phyloP scores from a whole-genome alignment of 257 asterid genomes.

The Petrea volubilis region DNA sequence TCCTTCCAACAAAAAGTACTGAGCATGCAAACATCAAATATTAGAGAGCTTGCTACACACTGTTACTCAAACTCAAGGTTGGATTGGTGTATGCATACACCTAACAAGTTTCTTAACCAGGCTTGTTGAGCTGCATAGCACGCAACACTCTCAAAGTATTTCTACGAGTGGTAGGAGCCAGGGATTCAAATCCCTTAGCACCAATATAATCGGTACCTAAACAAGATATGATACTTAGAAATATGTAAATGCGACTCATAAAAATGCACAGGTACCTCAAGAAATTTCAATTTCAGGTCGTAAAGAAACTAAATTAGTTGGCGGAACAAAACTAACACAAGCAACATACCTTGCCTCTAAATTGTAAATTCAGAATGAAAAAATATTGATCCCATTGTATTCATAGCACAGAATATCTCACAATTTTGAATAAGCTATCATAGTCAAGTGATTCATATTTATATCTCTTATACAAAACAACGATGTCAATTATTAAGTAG shows the following conservation, averaged over 20 bases:
- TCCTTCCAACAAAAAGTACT: conserved; percentile 88
- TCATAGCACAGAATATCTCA: no score
- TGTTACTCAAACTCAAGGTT: neutral
- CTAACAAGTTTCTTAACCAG: no score
- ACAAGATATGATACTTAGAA: conserved; percentile 16
- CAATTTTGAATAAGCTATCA: neutral
- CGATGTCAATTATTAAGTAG: neutral
- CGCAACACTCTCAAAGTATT: conserved; percentile 91
- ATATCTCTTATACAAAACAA: neutral
- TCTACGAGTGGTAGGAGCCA: conserved; percentile 87
- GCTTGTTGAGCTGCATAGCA: conserved; percentile 95
- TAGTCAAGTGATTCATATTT: neutral
- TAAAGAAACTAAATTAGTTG: neutral
- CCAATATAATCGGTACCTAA: conserved; percentile 51
- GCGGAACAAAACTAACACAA: neutral
- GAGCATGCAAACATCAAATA: conserved; percentile 29
- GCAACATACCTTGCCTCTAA: neutral
- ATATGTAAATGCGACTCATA: neutral
- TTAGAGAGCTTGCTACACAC: no score
- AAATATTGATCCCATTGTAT: neutral
- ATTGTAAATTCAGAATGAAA: neutral
- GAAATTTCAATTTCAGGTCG: conserved; percentile 2
- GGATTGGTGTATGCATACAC: neutral
- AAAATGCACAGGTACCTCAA: conserved; percentile 1
- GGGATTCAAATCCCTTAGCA: conserved; percentile 64